Percentiles rank a stretch among this genome's conserved stretches.
Conservation (phyloP, 2,329 filamentous ascomycete genomes). For the Aspergillus versicolor region DNA sequence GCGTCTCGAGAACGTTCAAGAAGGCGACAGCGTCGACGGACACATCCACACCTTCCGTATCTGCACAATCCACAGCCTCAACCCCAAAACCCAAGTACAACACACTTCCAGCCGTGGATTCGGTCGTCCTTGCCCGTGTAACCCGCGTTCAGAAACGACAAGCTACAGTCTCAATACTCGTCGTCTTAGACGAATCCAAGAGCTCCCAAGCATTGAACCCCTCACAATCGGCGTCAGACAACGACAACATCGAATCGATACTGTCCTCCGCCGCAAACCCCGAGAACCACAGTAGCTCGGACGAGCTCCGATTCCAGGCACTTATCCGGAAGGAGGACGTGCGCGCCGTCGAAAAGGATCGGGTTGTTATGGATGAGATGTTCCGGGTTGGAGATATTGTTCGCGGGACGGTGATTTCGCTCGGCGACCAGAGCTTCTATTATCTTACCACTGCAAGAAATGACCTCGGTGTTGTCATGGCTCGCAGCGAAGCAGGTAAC, state of each 20-base stretch:
- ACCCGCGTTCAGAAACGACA: conserved; percentile 82
- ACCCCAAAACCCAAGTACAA: conserved; percentile 56
- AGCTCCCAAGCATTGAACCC: conserved; percentile 21
- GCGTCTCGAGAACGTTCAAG: conserved; percentile 23
- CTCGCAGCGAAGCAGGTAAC: conserved; percentile 81
- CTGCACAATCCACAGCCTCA: conserved; percentile 2
- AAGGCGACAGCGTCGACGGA: not conserved
- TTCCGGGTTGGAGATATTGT: conserved; percentile 94
- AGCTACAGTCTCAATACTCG: conserved; percentile 81
- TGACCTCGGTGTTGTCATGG: conserved; percentile 90
- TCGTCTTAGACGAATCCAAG: conserved; percentile 61
- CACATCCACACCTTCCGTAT: conserved; percentile 15
- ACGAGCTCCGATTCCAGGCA: conserved; percentile 72
- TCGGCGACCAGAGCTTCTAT: conserved; percentile 93
- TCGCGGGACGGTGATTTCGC: conserved; percentile 78
- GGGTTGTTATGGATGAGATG: conserved; percentile 84
- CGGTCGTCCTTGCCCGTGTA: conserved; percentile 78
- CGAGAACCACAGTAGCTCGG: conserved; percentile 50
- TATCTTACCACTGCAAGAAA: conserved; percentile 92
- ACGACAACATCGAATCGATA: conserved; percentile 39
- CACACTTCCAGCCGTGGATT: conserved; percentile 77
- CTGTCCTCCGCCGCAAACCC: conserved; percentile 40
- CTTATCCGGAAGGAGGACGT: conserved; percentile 88
- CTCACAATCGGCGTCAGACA: conserved; percentile 29
- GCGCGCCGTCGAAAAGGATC: conserved; percentile 91